These are phyloP conservation scores for Trypethelium eluteriae DNA, from an alignment of 495 filamentous ascomycete species.

Conservation along the genomic window DNA sequence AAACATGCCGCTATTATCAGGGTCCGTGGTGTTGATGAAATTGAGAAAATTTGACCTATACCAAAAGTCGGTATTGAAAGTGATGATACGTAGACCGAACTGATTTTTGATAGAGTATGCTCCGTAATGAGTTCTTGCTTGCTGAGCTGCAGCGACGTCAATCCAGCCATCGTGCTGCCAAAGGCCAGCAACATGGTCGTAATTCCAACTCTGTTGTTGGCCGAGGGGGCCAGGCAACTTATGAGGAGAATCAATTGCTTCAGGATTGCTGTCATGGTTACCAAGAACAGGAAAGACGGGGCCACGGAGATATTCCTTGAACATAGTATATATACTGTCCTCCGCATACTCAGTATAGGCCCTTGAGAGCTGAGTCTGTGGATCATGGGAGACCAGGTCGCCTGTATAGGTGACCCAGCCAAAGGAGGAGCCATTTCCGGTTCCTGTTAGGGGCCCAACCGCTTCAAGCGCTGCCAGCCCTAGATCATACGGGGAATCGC, in stretches of 20 bases:
- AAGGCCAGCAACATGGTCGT: conserved; percentile 28
- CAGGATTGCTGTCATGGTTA: conserved; percentile 51
- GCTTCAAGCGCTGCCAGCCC: conserved; percentile 51
- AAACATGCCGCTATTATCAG: conserved; percentile 34
- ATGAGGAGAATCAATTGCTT: conserved; percentile 45
- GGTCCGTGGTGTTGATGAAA: conserved; percentile 37
- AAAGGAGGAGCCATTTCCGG: conserved; percentile 36
- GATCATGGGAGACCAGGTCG: conserved; percentile 50
- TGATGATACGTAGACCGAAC: conserved; percentile 31
- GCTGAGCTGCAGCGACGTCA: conserved; percentile 17
- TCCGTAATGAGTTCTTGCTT: conserved; percentile 29
- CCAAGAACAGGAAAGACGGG: conserved; percentile 48
- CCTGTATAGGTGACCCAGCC: conserved; percentile 51
- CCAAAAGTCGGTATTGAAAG: conserved; percentile 35
- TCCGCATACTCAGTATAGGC: conserved; percentile 47
- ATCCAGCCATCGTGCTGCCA: conserved; percentile 33
- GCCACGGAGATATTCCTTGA: conserved; percentile 48
- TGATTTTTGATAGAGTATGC: conserved; percentile 30
- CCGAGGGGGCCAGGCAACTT: conserved; percentile 46
- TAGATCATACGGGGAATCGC: conserved; percentile 54
- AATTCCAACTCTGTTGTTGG: conserved; percentile 40
- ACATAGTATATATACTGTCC: conserved; percentile 44
- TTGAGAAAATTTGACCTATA: conserved; percentile 31
- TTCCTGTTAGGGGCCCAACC: conserved; percentile 51
- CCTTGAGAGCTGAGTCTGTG: conserved; percentile 40